Evolutionary conservation across 306 rosid species (phyloP).

Genomic region (Castanopsis chinensis): DNA sequence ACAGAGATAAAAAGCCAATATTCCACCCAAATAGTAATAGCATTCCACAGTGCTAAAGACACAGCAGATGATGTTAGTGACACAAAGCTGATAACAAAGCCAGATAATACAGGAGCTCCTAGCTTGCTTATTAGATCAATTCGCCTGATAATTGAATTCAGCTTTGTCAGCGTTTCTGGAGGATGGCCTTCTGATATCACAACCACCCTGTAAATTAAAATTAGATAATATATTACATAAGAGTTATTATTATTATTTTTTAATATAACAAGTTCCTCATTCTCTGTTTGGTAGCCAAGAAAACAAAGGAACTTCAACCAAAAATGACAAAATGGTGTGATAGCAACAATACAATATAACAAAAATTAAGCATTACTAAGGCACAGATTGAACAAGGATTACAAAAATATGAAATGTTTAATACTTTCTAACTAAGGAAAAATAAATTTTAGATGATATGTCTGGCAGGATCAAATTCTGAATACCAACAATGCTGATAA

Average conservation of each 20-base stretch:
- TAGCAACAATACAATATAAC: background rate
- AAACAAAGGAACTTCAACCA: background rate
- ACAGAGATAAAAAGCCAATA: constrained; percentile 84
- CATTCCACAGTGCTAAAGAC: constrained; percentile 74
- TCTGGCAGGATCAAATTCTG: constrained; percentile 7
- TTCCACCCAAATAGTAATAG: constrained; percentile 67
- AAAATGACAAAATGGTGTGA: background rate
- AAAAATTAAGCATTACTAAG: background rate
- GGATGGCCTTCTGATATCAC: constrained; percentile 77
- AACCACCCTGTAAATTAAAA: constrained; percentile 59
- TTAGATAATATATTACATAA: background rate
- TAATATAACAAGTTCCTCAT: background rate
- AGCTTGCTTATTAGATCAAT: constrained; percentile 85
- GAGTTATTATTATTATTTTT: background rate
- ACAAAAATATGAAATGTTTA: background rate
- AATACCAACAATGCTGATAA: background rate
- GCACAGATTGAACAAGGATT: background rate
- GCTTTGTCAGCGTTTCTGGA: constrained; percentile 58
- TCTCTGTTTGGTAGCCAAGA: background rate
- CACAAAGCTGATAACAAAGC: constrained; percentile 78
- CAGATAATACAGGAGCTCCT: constrained; percentile 79
- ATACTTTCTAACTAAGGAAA: background rate
- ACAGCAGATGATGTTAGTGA: constrained; percentile 82
- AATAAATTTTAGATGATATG: background rate
- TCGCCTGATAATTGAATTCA: constrained; percentile 69